phyloP scores from a whole-genome alignment of 1,284 basidiomycete species.

The Flammula alnicola region DNA sequence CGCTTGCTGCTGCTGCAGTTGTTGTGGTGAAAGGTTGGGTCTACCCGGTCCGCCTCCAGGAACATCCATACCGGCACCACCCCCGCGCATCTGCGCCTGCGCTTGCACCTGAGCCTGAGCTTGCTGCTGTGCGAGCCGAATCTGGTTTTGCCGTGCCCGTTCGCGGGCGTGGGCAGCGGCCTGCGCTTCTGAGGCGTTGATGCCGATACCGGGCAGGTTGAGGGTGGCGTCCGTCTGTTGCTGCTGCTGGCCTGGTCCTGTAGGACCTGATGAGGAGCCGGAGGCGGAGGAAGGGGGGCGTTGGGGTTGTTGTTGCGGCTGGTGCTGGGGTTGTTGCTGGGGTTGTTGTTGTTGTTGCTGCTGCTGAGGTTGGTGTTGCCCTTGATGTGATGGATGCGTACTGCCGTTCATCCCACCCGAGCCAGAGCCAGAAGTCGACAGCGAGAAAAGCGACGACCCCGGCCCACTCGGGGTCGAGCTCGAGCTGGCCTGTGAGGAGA shows the following conservation, averaged over 20 bases:
- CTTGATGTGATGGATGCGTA: too few species aligned
- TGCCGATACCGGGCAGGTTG: conserved; percentile 24
- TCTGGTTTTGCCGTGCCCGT: conserved; percentile 50
- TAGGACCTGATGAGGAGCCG: conserved; percentile 3
- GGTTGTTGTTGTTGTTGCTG: conserved; percentile 17
- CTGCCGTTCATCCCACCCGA: conserved; percentile 1
- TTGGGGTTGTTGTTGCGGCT: conserved; percentile 19
- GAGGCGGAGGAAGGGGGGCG: conserved; percentile 13
- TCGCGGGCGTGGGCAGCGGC: conserved; percentile 40
- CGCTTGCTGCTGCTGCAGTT: conserved; percentile 34
- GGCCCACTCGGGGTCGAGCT: conserved; percentile 9
- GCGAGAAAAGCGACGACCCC: conserved; percentile 4
- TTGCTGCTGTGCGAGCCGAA: conserved; percentile 43
- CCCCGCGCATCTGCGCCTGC: conserved; percentile 5
- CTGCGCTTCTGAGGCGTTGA: conserved; percentile 35
- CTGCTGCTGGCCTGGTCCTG: conserved; percentile 4
- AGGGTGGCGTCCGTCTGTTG: conserved; percentile 10
- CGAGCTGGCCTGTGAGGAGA: too few species aligned
- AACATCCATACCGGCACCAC: conserved; percentile 4
- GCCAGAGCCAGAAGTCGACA: neutral
- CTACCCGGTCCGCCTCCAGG: conserved; percentile 29
- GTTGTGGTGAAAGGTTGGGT: conserved; percentile 9
- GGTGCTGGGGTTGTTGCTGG: too few species aligned
- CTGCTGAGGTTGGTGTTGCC: too few species aligned
- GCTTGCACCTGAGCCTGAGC: too few species aligned